These are phyloP conservation scores for Hypholoma fasciculare DNA, from an alignment of 768 basidiomycete genomes.

Conservation along the genomic window DNA sequence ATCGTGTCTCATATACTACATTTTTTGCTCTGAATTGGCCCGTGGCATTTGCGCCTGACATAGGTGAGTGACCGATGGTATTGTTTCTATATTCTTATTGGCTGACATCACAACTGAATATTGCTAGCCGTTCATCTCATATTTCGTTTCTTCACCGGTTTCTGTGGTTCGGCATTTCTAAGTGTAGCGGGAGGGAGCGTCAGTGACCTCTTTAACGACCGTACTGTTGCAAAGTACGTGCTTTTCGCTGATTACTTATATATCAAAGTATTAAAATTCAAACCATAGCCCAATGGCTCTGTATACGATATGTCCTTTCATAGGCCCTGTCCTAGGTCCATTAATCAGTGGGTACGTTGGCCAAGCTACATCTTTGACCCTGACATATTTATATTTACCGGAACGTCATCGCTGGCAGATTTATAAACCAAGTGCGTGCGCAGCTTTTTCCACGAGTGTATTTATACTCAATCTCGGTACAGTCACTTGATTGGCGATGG, in stretches of 20 bases:
- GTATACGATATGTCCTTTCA: constrained; percentile 55
- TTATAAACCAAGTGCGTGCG: constrained; percentile 62
- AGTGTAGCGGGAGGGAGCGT: constrained; percentile 59
- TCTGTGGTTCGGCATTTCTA: constrained; percentile 54
- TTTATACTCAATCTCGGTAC: neutral
- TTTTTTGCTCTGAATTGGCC: constrained; percentile 70
- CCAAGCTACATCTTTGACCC: neutral
- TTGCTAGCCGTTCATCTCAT: constrained; percentile 56
- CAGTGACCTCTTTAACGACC: constrained; percentile 57
- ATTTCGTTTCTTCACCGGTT: constrained; percentile 54
- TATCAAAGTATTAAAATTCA: neutral
- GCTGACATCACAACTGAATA: neutral
- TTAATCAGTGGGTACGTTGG: constrained; percentile 53
- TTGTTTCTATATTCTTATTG: neutral
- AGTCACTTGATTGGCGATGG: constrained; percentile 73
- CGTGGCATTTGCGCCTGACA: constrained; percentile 70
- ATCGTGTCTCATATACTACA: constrained; percentile 56
- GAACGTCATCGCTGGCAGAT: constrained; percentile 19
- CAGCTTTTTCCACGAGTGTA: neutral
- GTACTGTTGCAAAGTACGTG: constrained; percentile 58
- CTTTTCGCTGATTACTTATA: neutral
- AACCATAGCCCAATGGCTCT: constrained; percentile 46
- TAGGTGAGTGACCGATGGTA: constrained; percentile 38
- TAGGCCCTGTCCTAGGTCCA: constrained; percentile 55
- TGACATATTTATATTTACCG: neutral